Evolutionary conservation across 2,329 filamentous ascomycete genomes (phyloP).

Genomic region (Sphaerostilbella broomeana): DNA sequence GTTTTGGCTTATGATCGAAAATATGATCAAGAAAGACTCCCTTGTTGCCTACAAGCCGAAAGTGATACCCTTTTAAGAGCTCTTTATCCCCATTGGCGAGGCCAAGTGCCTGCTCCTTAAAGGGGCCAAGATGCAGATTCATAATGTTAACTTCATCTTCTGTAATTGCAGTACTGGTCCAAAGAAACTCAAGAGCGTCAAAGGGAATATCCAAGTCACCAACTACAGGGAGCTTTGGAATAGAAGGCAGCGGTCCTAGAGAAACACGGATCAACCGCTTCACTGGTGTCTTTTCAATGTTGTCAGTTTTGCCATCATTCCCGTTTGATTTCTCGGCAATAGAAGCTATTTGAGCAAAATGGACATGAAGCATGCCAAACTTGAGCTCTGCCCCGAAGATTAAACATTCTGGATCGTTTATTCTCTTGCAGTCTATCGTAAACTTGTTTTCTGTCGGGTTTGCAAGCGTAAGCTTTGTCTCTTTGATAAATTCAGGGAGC

Average conservation of each 20-base stretch:
- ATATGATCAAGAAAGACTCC: neutral
- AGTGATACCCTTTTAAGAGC: neutral
- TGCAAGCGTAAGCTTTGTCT: neutral
- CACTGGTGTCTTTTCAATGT: neutral
- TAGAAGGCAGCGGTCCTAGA: neutral
- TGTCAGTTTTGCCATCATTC: no score
- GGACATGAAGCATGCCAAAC: neutral
- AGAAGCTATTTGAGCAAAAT: neutral
- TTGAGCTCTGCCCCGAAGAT: neutral
- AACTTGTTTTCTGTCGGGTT: neutral
- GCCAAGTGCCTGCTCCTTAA: neutral
- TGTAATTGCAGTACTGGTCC: neutral
- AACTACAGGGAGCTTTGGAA: neutral
- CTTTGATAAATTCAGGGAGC: neutral
- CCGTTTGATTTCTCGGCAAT: neutral
- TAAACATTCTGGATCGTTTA: neutral
- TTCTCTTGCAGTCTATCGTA: neutral
- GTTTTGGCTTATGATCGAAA: neutral
- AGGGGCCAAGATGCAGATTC: neutral
- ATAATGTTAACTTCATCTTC: neutral
- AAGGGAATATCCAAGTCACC: neutral
- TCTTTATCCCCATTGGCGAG: neutral
- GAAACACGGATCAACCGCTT: neutral
- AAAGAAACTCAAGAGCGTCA: neutral
- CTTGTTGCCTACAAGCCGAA: neutral